Percentiles rank a stretch among this genome's conserved stretches.
phyloP scores from a whole-genome alignment of 306 rosid species.

The Casuarina cunninghamiana region DNA sequence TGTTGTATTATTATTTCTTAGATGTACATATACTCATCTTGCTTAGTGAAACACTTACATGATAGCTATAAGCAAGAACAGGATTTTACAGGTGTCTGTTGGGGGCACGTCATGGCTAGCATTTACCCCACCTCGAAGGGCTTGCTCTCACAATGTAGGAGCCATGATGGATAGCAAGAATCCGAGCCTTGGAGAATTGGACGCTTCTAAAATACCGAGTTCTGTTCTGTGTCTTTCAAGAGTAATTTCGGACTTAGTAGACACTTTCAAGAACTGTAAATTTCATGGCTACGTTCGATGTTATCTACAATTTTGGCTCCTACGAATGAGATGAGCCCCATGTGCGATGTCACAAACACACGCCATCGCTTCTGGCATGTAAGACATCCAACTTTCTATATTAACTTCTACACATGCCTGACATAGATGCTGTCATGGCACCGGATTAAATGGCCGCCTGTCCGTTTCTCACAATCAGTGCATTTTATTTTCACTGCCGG shows the following conservation, averaged over 20 bases:
- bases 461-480: constrained; percentile 24
- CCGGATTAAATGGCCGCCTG: constrained; percentile 56
- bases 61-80: no score
- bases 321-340: background rate
- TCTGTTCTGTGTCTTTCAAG: constrained; percentile 5
- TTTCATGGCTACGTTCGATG: constrained; percentile 4
- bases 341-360: constrained; percentile 21
- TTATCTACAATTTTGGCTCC: constrained; percentile 12
- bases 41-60: no score
- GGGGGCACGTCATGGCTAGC: background rate
- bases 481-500: background rate
- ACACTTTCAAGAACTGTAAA: constrained; percentile 19
- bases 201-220: background rate
- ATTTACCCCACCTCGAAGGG: background rate
- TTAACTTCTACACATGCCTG: constrained; percentile 41
- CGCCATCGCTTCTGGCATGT: constrained; percentile 14
- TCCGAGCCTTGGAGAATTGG: background rate
- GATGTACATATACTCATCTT: no score
- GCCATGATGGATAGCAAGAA: background rate
- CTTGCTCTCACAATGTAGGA: no score
- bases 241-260: constrained; percentile 15
- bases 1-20: no score
- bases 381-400: background rate
- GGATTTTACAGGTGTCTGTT: no score
- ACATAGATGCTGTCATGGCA: constrained; percentile 35